phyloP scores from a whole-genome alignment of 2,329 filamentous ascomycete species.

The Monosporascus sp. region DNA sequence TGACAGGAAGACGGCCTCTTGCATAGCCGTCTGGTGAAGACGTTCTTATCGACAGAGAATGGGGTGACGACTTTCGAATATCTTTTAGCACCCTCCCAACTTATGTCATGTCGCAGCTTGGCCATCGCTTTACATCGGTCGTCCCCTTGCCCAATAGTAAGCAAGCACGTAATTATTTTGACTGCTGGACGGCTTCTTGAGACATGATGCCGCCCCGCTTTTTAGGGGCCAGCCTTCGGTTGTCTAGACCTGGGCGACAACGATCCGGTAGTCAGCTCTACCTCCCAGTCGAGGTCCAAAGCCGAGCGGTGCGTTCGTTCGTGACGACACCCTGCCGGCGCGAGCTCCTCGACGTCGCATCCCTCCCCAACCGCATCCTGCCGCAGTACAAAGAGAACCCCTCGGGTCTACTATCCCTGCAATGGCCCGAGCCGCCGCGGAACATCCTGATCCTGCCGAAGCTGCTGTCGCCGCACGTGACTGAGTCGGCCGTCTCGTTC shows the following conservation, averaged over 20 bases:
- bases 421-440: slow-evolving; percentile 48
- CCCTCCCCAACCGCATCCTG: slow-evolving; percentile 50
- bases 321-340: slow-evolving; percentile 39
- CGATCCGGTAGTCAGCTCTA: background rate
- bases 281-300: background rate
- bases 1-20: too few species aligned
- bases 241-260: background rate
- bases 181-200: too few species aligned
- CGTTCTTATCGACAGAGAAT: background rate
- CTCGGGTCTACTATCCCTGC: slow-evolving; percentile 50
- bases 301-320: slow-evolving; percentile 35
- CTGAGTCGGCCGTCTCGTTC: slow-evolving; percentile 48
- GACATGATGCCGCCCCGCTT: background rate
- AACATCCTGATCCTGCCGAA: slow-evolving; percentile 57
- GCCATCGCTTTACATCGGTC: background rate
- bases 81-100: background rate
- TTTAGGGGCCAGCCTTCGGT: background rate
- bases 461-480: slow-evolving; percentile 49
- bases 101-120: background rate
- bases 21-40: too few species aligned
- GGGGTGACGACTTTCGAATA: slow-evolving; percentile 5
- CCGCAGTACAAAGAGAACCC: slow-evolving; percentile 59
- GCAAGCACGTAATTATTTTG: background rate
- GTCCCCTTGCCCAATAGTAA: background rate
- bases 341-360: slow-evolving; percentile 45